phyloP scores from a whole-genome alignment of 139 green algal genomes.

The Tetradesmus lagerheimii region DNA sequence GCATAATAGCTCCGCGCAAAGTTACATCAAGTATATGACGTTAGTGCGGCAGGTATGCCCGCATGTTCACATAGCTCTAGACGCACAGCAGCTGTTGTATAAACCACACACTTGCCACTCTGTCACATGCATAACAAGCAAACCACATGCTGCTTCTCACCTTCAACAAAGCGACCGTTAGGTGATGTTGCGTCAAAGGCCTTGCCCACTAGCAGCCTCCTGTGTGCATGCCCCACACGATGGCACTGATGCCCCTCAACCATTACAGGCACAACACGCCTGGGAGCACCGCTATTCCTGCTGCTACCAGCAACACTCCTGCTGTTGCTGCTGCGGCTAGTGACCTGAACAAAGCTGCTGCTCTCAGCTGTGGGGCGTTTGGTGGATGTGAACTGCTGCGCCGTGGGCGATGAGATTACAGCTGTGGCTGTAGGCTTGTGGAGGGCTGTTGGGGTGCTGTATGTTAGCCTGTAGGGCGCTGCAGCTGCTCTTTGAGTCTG shows the following conservation, averaged over 20 bases:
- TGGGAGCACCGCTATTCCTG: background rate
- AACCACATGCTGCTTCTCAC: too few relatives aligned
- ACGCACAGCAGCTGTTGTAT: too few relatives aligned
- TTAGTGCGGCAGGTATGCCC: too few relatives aligned
- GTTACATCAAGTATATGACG: too few relatives aligned
- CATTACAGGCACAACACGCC: slow-evolving; percentile 53
- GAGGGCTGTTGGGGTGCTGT: background rate
- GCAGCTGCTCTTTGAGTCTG: background rate
- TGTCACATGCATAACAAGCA: too few relatives aligned
- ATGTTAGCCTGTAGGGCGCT: background rate
- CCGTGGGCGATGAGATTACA: background rate
- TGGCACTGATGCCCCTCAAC: slow-evolving; percentile 87
- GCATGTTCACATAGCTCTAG: too few relatives aligned
- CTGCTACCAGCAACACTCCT: background rate
- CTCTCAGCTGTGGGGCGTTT: background rate
- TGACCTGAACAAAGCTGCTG: too few relatives aligned
- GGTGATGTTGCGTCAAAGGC: slow-evolving; percentile 76
- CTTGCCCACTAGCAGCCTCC: slow-evolving; percentile 66
- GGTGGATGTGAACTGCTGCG: too few relatives aligned
- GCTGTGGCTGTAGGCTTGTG: background rate
- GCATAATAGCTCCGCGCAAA: too few relatives aligned
- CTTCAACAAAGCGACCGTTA: slow-evolving; percentile 78
- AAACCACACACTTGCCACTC: too few relatives aligned
- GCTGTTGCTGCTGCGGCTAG: background rate
- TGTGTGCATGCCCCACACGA: slow-evolving; percentile 75